These are phyloP conservation scores for Spergularia bocconei DNA, from an alignment of 148 eudicot species.

Conservation along the genomic window DNA sequence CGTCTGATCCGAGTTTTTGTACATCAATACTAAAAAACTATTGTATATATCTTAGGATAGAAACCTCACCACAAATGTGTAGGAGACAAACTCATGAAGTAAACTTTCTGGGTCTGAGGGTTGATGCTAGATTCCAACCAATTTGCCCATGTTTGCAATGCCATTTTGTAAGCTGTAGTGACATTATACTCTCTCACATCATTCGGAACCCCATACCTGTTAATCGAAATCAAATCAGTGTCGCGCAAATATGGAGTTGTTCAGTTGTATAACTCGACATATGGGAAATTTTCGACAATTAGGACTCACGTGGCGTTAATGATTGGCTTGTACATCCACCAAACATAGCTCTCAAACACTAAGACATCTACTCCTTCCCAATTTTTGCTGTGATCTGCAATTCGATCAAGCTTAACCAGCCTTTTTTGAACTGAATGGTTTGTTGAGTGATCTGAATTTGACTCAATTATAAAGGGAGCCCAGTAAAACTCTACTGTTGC, in stretches of 20 bases:
- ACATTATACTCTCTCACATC: conserved; percentile 65
- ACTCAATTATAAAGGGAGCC: conserved; percentile 91
- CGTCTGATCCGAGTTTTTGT: too few species aligned
- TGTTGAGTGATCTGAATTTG: conserved; percentile 82
- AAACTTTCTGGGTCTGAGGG: conserved; percentile 60
- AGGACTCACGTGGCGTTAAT: conserved; percentile 77
- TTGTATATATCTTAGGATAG: background rate
- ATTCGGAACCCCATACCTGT: conserved; percentile 49
- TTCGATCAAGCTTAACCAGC: conserved; percentile 67
- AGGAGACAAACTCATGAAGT: conserved; percentile 89
- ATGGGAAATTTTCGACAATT: background rate
- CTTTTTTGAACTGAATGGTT: conserved; percentile 69
- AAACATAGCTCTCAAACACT: conserved; percentile 87
- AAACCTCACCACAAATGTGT: conserved; percentile 86
- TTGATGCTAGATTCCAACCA: conserved; percentile 81
- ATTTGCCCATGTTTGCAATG: conserved; percentile 84
- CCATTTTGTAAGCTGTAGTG: conserved; percentile 70
- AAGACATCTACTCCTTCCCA: conserved; percentile 83
- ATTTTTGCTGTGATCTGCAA: conserved; percentile 58
- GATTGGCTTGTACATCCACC: conserved; percentile 93
- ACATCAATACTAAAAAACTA: background rate
- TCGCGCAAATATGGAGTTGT: too few species aligned
- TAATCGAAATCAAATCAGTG: background rate
- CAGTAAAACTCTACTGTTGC: conserved; percentile 90
- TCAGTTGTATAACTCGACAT: too few species aligned